Conservation (phyloP, 495 filamentous ascomycete species). For the Elaphomyces granulatus region DNA sequence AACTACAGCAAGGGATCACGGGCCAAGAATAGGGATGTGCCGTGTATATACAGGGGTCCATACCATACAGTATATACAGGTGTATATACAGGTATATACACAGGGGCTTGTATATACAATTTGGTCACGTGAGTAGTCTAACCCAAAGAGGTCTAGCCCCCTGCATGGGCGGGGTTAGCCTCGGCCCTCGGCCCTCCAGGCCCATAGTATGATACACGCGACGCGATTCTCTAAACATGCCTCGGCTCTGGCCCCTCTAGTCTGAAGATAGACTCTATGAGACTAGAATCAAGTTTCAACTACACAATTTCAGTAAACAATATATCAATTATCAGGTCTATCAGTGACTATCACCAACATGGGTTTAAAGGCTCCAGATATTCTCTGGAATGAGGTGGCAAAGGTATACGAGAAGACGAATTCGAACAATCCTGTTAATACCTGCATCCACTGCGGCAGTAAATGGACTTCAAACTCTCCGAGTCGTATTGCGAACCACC, state of each 20-base stretch:
- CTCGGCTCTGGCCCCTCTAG: too few relatives aligned
- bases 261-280: too few relatives aligned
- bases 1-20: too few relatives aligned
- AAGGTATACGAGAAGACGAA: not conserved
- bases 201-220: too few relatives aligned
- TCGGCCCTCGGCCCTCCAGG: too few relatives aligned
- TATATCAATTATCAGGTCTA: too few relatives aligned
- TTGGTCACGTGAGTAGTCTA: not conserved
- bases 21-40: not conserved
- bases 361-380: not conserved
- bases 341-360: not conserved
- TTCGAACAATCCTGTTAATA: not conserved
- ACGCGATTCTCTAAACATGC: not conserved
- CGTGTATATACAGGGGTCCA: not conserved
- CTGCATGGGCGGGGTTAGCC: too few relatives aligned
- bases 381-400: not conserved
- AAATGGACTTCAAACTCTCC: not conserved
- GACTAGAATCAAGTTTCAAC: too few relatives aligned
- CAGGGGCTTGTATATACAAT: not conserved
- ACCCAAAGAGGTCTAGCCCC: too few relatives aligned
- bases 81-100: not conserved
- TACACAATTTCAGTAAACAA: too few relatives aligned
- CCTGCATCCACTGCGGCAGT: not conserved
- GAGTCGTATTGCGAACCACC: not conserved
- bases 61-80: not conserved